Conservation (phyloP, 2,329 filamentous ascomycete species). For the Sporothrix pallida region DNA sequence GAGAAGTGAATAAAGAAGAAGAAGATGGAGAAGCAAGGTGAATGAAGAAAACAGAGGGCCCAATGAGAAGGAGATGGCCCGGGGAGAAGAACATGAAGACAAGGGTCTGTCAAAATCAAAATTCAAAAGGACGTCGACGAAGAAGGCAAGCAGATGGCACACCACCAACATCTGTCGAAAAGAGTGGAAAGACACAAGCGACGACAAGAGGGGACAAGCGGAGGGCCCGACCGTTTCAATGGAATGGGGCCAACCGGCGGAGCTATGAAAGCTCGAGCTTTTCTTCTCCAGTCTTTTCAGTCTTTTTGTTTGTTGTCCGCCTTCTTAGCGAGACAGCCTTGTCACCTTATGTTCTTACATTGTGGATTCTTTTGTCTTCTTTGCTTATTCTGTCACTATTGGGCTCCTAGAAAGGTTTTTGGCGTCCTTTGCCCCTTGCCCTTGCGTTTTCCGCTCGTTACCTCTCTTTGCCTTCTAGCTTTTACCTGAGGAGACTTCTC, state of each 20-base stretch:
- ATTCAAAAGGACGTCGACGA: neutral
- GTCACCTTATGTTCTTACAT: neutral
- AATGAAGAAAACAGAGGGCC: neutral
- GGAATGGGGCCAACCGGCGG: neutral
- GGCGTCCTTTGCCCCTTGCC: constrained; percentile 11
- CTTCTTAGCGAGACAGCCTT: constrained; percentile 16
- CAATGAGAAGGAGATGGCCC: constrained; percentile 3
- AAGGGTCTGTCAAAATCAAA: constrained; percentile 8
- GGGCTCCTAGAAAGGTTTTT: neutral
- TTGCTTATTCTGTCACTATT: neutral
- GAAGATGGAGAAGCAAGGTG: neutral
- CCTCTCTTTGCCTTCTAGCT: neutral
- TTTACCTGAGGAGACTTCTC: neutral
- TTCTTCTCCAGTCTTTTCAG: neutral
- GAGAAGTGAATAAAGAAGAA: neutral
- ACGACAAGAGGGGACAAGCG: neutral
- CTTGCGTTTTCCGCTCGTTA: constrained; percentile 2
- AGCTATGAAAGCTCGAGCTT: constrained; percentile 12
- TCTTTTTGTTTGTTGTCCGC: neutral
- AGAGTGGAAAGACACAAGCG: neutral
- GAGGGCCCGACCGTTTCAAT: constrained; percentile 10
- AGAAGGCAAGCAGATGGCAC: neutral
- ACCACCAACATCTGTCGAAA: neutral
- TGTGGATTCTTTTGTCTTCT: neutral
- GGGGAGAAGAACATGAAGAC: neutral